Evolutionary conservation across 2,329 filamentous ascomycete genomes (phyloP).

Genomic region (Erysiphe pulchra): DNA sequence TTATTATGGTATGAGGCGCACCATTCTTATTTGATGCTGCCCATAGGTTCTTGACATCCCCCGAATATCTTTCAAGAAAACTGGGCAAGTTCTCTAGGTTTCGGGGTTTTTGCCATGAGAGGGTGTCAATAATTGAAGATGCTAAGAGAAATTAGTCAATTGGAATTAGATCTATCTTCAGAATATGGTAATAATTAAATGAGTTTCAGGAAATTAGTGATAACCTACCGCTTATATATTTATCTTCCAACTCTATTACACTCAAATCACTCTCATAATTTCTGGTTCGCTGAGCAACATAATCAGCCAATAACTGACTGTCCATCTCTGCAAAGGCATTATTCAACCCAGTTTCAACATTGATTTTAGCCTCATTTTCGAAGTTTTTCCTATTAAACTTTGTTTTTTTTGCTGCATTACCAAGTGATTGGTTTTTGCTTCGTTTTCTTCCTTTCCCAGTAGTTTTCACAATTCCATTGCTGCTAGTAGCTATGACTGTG

Average conservation of each 20-base stretch:
- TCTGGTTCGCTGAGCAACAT: constrained; percentile 54
- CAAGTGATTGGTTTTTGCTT: constrained; percentile 4
- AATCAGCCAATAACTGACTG: constrained; percentile 56
- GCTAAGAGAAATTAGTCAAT: constrained; percentile 20
- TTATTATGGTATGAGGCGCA: constrained; percentile 62
- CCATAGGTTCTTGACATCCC: constrained; percentile 29
- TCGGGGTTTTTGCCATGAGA: constrained; percentile 40
- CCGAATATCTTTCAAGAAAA: constrained; percentile 46
- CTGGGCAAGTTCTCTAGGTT: constrained; percentile 46
- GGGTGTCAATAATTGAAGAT: constrained; percentile 54
- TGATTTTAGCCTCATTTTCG: constrained; percentile 29
- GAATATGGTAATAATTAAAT: background rate
- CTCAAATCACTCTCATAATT: constrained; percentile 63
- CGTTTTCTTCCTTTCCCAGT: constrained; percentile 12
- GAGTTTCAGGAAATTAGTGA: background rate
- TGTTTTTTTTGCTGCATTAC: constrained; percentile 18
- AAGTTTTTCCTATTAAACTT: constrained; percentile 31
- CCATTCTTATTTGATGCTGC: constrained; percentile 42
- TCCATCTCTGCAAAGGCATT: constrained; percentile 63
- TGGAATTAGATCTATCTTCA: background rate
- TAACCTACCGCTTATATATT: constrained; percentile 45
- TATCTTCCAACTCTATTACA: constrained; percentile 58
- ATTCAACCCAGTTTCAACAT: constrained; percentile 53
- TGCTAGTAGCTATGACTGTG: no score
- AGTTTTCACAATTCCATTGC: background rate